Evolutionary conservation across 345 rosid species (phyloP), one percentile per base, ranked within the genome.

Genomic region (Raphanus sativus): DNA sequence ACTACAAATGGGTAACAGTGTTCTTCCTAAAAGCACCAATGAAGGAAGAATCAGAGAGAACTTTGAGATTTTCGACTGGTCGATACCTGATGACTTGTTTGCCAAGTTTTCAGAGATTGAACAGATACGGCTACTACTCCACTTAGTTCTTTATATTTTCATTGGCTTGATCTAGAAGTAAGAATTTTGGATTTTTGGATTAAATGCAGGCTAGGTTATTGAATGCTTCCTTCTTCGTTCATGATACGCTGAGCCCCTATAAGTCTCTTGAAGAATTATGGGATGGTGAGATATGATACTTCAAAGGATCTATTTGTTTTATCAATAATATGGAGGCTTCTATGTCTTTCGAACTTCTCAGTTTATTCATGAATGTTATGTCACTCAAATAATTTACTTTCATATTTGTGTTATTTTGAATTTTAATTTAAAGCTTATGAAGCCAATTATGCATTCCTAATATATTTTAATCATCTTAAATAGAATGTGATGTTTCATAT

Each of bases 261-360:
- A 89, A 58, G 88, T 82, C 87, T 62, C 26, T 87, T 10, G 92
- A 91, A 77, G 92, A 93, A 12, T 78, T 93, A 6, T 91, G 97
- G 97, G 97, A 93, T 66, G 97, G 92, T 21, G 96, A 93, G 84
- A 80, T 93, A 60, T 89, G 77, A 86, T 45, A n/a, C 90, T 59
- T 78, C 42, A n/a, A 30, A 30, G 38, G 4, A 38, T 62, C 13
- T 15, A 16, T 26, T 34, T 69, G 16, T 45, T 67, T 8, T 38
- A 3, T 28, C 66, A 55, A 40, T 54, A 25, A 65, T 74, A 2
- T n/a, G 15, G 59, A 38, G 24, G 5, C 40, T 58, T 38, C 25
- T 75, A 21, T 67, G 2, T 75, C 30, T 45, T 4, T 60, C 69
- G 52, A 68, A 42, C 68, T 59, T 13, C 0, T 28, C 45, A 30